Percentiles rank a stretch among this genome's conserved stretches.
These are phyloP conservation scores for Aspergillus panamensis DNA, from an alignment of 495 filamentous ascomycete species.

Conservation along the genomic window DNA sequence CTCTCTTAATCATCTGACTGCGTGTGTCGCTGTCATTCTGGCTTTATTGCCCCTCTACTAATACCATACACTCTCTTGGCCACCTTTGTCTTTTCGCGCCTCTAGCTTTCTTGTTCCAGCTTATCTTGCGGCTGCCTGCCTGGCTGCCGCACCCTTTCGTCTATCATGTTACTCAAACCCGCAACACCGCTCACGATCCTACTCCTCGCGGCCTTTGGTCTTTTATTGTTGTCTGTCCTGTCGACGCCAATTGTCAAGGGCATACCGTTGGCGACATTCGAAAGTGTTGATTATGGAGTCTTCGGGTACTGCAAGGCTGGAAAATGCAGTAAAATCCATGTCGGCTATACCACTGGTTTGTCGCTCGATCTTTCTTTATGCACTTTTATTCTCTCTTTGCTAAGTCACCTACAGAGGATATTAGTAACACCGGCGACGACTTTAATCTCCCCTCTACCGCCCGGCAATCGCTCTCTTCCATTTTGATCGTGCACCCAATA, in stretches of 20 bases:
- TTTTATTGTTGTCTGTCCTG: slow-evolving; percentile 81
- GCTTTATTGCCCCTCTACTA: slow-evolving; percentile 6
- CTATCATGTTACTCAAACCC: slow-evolving; percentile 68
- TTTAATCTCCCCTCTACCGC: slow-evolving; percentile 74
- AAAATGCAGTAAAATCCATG: slow-evolving; percentile 65
- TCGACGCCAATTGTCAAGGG: slow-evolving; percentile 88
- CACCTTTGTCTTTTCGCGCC: not conserved
- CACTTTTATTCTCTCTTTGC: slow-evolving; percentile 13
- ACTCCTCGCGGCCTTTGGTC: slow-evolving; percentile 78
- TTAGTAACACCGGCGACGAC: slow-evolving; percentile 43
- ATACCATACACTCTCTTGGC: not conserved
- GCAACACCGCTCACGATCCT: slow-evolving; percentile 88
- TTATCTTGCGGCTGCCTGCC: slow-evolving; percentile 8
- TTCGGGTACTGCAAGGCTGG: slow-evolving; percentile 77
- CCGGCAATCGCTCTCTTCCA: slow-evolving; percentile 80
- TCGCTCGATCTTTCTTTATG: slow-evolving; percentile 25
- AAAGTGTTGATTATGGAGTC: slow-evolving; percentile 81
- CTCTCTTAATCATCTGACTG: not conserved
- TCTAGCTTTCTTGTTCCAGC: not conserved
- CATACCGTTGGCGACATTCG: slow-evolving; percentile 76
- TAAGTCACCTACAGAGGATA: slow-evolving; percentile 34
- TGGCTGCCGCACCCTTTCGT: slow-evolving; percentile 19
- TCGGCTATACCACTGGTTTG: slow-evolving; percentile 86
- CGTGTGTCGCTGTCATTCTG: slow-evolving; percentile 14
- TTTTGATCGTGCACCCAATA: slow-evolving; percentile 89